Evolutionary conservation across 2,329 filamentous ascomycete genomes (phyloP), one percentile per base, ranked within the genome.

Genomic region (Diaporthe eres): DNA sequence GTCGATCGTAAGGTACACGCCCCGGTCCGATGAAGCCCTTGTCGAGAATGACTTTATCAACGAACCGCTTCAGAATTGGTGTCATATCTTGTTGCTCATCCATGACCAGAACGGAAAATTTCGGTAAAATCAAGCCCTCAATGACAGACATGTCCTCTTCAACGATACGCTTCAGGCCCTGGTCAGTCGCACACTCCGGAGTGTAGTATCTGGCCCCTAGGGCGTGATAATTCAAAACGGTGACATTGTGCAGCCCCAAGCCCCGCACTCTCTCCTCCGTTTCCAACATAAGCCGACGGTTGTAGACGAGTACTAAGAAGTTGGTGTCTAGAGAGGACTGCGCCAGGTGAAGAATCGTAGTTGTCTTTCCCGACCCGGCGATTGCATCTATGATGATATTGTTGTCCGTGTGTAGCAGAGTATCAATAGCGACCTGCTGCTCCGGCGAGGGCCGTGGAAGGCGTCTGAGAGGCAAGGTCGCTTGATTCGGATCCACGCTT

Each of bases 1-100:
- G 28, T 4, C 25, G 22, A 34, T 31, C 19, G 5, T 4, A 17
- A 10, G 73, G 58, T 15, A 19, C 19, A 3, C 53, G 68, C 8
- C 9, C 34, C 1, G 15, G 19, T 1, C 44, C 44, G 12, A 34
- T 61, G n/a, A 74, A 74, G 9, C 53, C 39, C 37, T 71, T 76
- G n/a, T 76, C 75, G 19, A 67, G 65, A 15, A 76, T 68, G 7
- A 76, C 31, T n/a, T 76, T 76, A 44, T 76, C 75, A 25, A 76
- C 67, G 8, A 76, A 76, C 9, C 75, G 72, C 28, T 76, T 76
- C 25, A 76, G 17, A 1, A 76, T 76, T 1, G 75, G 75, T 10
- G 75, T 76, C 75, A 76, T 72, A 9, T 76, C 75, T 39, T 76
- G 75, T 49, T 76, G 75, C 65, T 76, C 75, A n/a, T 76, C 75